Evolutionary conservation across 2,329 filamentous ascomycete genomes (phyloP), one percentile per base, ranked within the genome.

Genomic region (Anthostomella pinea): DNA sequence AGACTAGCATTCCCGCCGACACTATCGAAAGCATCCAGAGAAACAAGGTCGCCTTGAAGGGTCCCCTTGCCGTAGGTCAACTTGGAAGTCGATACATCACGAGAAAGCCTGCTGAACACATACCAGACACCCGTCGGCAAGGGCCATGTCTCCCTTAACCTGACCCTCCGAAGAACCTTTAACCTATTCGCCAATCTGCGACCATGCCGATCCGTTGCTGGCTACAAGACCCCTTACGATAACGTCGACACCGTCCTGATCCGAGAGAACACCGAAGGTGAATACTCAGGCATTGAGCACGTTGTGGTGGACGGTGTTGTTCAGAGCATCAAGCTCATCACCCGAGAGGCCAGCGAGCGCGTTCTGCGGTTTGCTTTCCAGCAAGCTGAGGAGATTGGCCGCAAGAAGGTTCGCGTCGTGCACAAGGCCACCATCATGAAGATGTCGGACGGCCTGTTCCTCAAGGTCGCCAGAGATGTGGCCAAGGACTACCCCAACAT

Each of bases 381-480:
- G 74, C 89, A 98, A 66, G 93, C 93, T 55, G 79, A 93, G 68
- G 81, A 87, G 56, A 85, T 96, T 61, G 89, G 90, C 70, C 87
- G 87, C 76, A 90, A 82, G 65, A 96, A 96, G 85, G 91, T 97
- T 60, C 88, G 90, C 62, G 91, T 89, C 43, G 90, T 97, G 49
- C 93, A 98, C 85, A 98, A 98, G 81, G 93, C 93, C 66, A 97
- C 93, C 63, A 98, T 98, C 75, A 98, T 98, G 93, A 98, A 98
- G 83, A 95, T 96, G 87, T 91, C 85, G 64, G 93, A 98, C 67
- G 93, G 93, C 72, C 87, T 98, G 46, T 98, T 98, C 83, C 79
- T 98, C 55, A 86, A 79, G 68, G 88, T 85, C 46, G 93, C 85
- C 55, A 75, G 82, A 54, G 79, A 93, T 45, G 81, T 98, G 53